Evolutionary conservation across 768 basidiomycete species (phyloP), one percentile per base, ranked within the genome.

Genomic region (Tubosaeta brunneosetosa): DNA sequence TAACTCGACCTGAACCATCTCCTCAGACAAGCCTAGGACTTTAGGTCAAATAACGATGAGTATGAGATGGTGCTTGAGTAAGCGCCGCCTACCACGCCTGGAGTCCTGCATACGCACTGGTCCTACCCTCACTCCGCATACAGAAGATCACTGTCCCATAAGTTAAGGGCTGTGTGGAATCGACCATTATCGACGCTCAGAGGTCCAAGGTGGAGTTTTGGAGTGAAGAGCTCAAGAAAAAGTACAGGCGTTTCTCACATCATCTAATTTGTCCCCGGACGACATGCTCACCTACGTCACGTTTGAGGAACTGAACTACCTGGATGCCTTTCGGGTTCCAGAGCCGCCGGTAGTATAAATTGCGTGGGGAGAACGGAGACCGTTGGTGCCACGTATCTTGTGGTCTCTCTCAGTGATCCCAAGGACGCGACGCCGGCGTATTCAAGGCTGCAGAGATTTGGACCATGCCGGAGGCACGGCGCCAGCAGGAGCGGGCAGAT

Each of bases 231-330:
- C 62, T 83, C 10, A 49, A 71, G 12, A 46, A 8, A 0, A 48
- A 57, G 1, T 80, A 74, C 56, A 27, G 5, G 13, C 47, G 22
- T 74, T 72, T 54, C 52, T 57, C 22, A 22, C 22, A 26, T 32
- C 55, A 0, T 62, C 59, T 5, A 55, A 60, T 3, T 44, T 71
- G 22, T 26, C 49, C 5, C n/a, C 55, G 7, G 29, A 54, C 5
- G 71, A 75, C 46, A 58, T 83, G 14, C 58, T 83, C 33, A 66
- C 63, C 11, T 63, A 78, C 56, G 65, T 85, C 0, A 79, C 85
- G 58, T 84, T 83, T 33, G 75, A 81, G 29, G 71, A 79, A 2
- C 55, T 66, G 0, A 69, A 71, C 0, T 84, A 60, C 56, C 76
- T 64, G 55, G 66, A 70, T 1, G 77, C 83, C 10, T 74, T 85